Percentiles rank a stretch among this genome's conserved stretches.
phyloP scores from a whole-genome alignment of 1,284 basidiomycete species.

The Heterobasidion occidentale region DNA sequence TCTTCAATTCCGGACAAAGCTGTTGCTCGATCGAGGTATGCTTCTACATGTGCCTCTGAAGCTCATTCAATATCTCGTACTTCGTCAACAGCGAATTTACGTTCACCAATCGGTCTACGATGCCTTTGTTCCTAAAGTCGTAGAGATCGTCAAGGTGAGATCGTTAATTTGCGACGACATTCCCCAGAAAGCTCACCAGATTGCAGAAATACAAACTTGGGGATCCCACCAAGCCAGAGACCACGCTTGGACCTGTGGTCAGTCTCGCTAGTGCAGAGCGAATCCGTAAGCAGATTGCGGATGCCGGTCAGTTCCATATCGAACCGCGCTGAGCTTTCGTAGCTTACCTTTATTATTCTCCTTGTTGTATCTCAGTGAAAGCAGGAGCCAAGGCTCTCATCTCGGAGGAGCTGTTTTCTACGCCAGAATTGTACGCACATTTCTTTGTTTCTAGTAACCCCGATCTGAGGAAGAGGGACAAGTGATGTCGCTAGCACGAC shows the following conservation, averaged over 20 bases:
- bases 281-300: conserved; percentile 80
- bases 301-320: conserved; percentile 52
- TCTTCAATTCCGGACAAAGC: conserved; percentile 95
- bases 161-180: not conserved
- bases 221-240: conserved; percentile 70
- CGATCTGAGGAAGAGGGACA: not conserved
- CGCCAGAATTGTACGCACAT: conserved; percentile 48
- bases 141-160: conserved; percentile 62
- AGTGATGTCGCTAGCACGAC: conserved; percentile 54
- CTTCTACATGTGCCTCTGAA: not conserved
- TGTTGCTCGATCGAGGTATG: conserved; percentile 79
- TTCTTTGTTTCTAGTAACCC: not conserved
- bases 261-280: conserved; percentile 76
- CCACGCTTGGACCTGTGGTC: conserved; percentile 87
- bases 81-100: conserved; percentile 71
- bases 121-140: conserved; percentile 71
- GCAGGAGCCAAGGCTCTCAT: conserved; percentile 76
- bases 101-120: conserved; percentile 84
- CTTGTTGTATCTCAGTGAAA: conserved; percentile 36
- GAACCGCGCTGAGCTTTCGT: not conserved
- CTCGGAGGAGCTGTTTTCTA: conserved; percentile 62
- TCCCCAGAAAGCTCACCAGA: not conserved
- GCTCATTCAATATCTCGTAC: not conserved
- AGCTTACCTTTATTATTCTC: not conserved
- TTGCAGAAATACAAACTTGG: conserved; percentile 77